Percentiles rank a stretch among this genome's conserved stretches.
Evolutionary conservation across 768 basidiomycete genomes (phyloP).

Genomic region (Naganishia kalamii): DNA sequence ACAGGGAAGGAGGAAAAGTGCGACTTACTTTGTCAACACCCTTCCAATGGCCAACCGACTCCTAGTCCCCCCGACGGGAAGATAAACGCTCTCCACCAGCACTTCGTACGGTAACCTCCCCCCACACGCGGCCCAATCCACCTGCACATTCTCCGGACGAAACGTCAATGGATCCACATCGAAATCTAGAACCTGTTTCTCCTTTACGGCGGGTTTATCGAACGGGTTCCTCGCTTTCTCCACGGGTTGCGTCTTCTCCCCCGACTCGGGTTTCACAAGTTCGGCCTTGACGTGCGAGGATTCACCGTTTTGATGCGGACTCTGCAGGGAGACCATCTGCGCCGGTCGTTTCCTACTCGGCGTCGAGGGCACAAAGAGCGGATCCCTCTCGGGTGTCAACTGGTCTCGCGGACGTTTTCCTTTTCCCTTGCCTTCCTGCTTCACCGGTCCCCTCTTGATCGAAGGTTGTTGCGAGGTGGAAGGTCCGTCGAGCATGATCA

Average conservation of each 20-base stretch:
- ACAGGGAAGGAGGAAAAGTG: too few relatives aligned
- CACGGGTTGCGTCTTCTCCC: not conserved
- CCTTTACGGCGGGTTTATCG: not conserved
- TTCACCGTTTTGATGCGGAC: not conserved
- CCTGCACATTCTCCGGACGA: slow-evolving; percentile 28
- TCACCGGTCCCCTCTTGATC: not conserved
- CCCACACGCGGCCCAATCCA: slow-evolving; percentile 33
- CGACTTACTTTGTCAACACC: slow-evolving; percentile 43
- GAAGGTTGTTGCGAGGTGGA: too few relatives aligned
- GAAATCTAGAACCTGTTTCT: slow-evolving; percentile 27
- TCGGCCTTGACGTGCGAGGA: not conserved
- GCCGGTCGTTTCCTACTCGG: not conserved
- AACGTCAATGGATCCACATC: slow-evolving; percentile 42
- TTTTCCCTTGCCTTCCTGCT: not conserved
- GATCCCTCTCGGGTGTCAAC: not conserved
- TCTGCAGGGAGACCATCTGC: slow-evolving; percentile 1
- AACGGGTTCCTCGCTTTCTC: not conserved
- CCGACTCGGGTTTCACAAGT: not conserved
- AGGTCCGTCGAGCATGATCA: not conserved
- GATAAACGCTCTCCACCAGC: slow-evolving; percentile 40
- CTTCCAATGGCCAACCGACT: slow-evolving; percentile 39
- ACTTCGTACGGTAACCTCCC: slow-evolving; percentile 43
- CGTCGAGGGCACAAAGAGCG: not conserved
- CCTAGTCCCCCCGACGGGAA: slow-evolving; percentile 42
- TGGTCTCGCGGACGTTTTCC: not conserved